Base-by-base conservation (phyloP, 192 early-diverging fungal species). In the Coemansia sp. region DNA sequence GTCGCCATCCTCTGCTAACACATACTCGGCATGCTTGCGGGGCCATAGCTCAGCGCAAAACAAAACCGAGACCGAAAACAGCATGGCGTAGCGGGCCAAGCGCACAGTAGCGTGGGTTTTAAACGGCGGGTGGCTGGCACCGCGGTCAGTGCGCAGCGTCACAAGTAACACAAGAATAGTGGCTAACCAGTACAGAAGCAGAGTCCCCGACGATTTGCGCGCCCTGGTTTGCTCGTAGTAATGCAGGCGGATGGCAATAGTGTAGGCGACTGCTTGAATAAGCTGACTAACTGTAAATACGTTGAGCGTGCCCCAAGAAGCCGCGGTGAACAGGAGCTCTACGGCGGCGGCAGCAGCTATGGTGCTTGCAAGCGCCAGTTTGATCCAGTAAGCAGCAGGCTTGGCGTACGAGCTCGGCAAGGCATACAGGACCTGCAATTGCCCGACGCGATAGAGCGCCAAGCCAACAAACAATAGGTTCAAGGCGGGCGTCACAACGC, bases 111-210 rank as follows among this genome's bases (percentile, higher is more conserved):
- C 7, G 36, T 39, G 22, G 32, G 31, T 32, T 1, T 36, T 24
- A 10, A 0, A 25, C n/a, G 14, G 4, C 20, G 32, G 10, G 32
- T 25, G 17, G 19, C 32, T 22, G 15, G 56, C 15, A 6, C 31
- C 20, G 14, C 38, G 22, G n/a, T 62, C 60, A 1, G 74, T 76
- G 37, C 74, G 74, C 59, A 76, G 37, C 3, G 37, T 43, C 12
- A 77, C 20, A 22, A 70, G 57, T 14, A 37, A 29, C 15, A 62
- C 43, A 4, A 69, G 10, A 1, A 42, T 27, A 10, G 64, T 25
- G 46, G 10, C 6, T 19, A 49, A 59, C 75, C 75, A 77, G 62
- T 45, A 77, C 22, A 77, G 62, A 38, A 71, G 56, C 14, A 77
- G 70, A 7, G 41, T 54, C 10, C 38, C 58, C n/a, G 73, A 75